Conservation (phyloP, 495 filamentous ascomycete species). For the Bryoglossum gracile region DNA sequence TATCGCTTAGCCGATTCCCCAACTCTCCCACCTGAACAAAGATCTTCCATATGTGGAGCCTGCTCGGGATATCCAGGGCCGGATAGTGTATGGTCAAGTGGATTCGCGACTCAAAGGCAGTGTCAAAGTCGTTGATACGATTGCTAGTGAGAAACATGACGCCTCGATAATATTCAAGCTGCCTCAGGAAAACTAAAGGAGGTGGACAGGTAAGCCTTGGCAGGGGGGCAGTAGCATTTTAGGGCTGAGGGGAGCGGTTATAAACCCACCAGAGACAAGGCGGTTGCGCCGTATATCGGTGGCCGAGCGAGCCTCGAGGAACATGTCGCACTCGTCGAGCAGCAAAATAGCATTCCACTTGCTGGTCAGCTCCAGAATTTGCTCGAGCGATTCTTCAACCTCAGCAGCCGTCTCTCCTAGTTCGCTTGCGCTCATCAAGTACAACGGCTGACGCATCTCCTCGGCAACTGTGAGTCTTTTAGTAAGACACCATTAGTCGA, state of each 20-base stretch:
- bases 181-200: conserved; percentile 25
- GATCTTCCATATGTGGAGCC: conserved; percentile 16
- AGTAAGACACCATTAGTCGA: too few species aligned
- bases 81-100: conserved; percentile 19
- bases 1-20: conserved; percentile 9
- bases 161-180: conserved; percentile 23
- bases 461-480: too few species aligned
- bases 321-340: conserved; percentile 36
- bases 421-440: conserved; percentile 22
- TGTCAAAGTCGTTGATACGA: conserved; percentile 19
- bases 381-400: conserved; percentile 36
- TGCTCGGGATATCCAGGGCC: conserved; percentile 3
- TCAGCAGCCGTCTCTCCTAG: conserved; percentile 6
- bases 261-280: conserved; percentile 22
- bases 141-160: conserved; percentile 22
- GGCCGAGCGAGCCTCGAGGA: conserved; percentile 26
- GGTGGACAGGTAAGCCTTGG: too few species aligned
- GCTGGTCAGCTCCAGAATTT: conserved; percentile 35
- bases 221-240: too few species aligned
- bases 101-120: conserved; percentile 19
- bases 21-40: conserved; percentile 11
- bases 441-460: conserved; percentile 17
- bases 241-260: too few species aligned
- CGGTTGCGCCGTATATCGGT: conserved; percentile 21
- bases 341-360: conserved; percentile 40